Percentiles rank a stretch among this genome's conserved stretches.
These are phyloP conservation scores for Linderniella brevidens DNA, from an alignment of 257 asterid genomes.

Conservation along the genomic window DNA sequence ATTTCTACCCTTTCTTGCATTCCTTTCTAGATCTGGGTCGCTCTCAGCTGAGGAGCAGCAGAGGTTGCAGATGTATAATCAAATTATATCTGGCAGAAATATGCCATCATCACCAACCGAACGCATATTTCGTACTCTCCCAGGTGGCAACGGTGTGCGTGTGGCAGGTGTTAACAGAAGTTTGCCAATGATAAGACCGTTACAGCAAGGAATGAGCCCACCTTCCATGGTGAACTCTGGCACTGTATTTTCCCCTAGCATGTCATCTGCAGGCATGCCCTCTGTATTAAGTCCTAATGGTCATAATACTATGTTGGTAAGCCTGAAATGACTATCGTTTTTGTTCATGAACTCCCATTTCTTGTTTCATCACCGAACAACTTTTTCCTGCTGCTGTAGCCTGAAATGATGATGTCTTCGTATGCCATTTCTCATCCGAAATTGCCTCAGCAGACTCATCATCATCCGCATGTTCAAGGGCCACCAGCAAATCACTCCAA, in stretches of 20 bases:
- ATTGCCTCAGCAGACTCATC: slow-evolving; percentile 24
- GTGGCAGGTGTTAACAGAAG: slow-evolving; percentile 35
- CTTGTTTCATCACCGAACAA: not conserved
- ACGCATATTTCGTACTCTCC: slow-evolving; percentile 47
- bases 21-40: slow-evolving; percentile 40
- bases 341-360: too few species aligned
- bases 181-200: slow-evolving; percentile 59
- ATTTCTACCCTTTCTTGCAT: too few species aligned
- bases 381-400: slow-evolving; percentile 23
- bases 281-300: slow-evolving; percentile 40
- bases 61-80: slow-evolving; percentile 61
- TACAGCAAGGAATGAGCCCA: slow-evolving; percentile 51
- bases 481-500: slow-evolving; percentile 34
- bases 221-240: slow-evolving; percentile 56
- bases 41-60: slow-evolving; percentile 71
- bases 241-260: slow-evolving; percentile 41
- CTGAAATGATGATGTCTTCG: slow-evolving; percentile 15
- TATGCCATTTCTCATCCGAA: slow-evolving; percentile 17
- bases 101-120: slow-evolving; percentile 46
- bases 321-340: slow-evolving; percentile 8
- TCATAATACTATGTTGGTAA: slow-evolving; percentile 73
- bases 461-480: slow-evolving; percentile 48
- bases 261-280: slow-evolving; percentile 46
- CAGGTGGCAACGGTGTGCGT: slow-evolving; percentile 56
- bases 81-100: slow-evolving; percentile 52